A percentile compares a stretch with the other conserved stretches of the same genome.
Evolutionary conservation across 2,329 filamentous ascomycete genomes (phyloP).

Genomic region (Pseudopyricularia cyperi): DNA sequence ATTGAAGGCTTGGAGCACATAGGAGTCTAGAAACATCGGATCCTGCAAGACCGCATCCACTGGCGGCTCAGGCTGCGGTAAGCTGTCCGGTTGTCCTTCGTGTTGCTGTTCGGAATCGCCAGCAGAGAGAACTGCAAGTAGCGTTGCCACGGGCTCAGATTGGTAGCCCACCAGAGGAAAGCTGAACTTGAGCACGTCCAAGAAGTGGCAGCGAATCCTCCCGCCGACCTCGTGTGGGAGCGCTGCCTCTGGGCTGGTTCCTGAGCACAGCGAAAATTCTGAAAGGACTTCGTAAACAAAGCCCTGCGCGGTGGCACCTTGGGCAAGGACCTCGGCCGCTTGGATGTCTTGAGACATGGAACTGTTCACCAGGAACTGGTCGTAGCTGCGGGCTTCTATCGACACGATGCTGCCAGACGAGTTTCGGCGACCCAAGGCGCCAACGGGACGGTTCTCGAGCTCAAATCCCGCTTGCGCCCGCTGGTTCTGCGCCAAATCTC

Average conservation of each 20-base stretch:
- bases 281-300: conserved; percentile 40
- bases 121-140: conserved; percentile 50
- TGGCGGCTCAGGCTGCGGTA: not conserved
- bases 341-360: conserved; percentile 37
- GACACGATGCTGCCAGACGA: conserved; percentile 50
- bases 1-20: conserved; percentile 55
- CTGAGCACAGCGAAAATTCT: conserved; percentile 33
- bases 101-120: conserved; percentile 17
- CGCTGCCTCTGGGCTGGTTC: conserved; percentile 28
- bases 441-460: conserved; percentile 24
- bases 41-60: conserved; percentile 34
- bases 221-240: conserved; percentile 45
- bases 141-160: conserved; percentile 52
- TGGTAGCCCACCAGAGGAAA: conserved; percentile 59
- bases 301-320: conserved; percentile 32
- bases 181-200: conserved; percentile 58
- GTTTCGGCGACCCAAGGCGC: conserved; percentile 34
- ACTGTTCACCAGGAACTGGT: conserved; percentile 39
- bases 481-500: conserved; percentile 44
- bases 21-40: conserved; percentile 39
- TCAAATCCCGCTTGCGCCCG: conserved; percentile 45
- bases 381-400: conserved; percentile 46
- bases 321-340: conserved; percentile 36
- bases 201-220: conserved; percentile 48
- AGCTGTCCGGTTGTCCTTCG: not conserved